Conservation (phyloP, 768 basidiomycete species). For the Royoungia palumana region DNA sequence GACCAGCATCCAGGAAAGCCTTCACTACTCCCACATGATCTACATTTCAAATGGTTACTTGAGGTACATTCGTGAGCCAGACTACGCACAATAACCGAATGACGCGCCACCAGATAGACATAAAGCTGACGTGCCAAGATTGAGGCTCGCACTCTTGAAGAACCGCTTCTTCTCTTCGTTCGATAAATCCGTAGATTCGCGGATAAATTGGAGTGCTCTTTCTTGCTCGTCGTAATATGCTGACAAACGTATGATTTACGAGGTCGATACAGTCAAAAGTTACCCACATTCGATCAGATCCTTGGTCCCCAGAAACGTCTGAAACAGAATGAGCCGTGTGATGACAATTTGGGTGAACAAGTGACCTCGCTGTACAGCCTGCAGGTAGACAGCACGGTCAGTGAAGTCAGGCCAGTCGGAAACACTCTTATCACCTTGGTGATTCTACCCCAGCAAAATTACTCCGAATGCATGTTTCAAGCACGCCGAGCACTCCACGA, state of each 20-base stretch:
- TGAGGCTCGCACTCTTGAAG: slow-evolving; percentile 85
- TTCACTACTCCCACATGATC: slow-evolving; percentile 90
- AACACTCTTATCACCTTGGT: slow-evolving; percentile 47
- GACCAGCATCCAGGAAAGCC: slow-evolving; percentile 82
- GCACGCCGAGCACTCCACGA: slow-evolving; percentile 80
- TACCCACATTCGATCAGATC: slow-evolving; percentile 75
- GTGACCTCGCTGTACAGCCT: slow-evolving; percentile 85
- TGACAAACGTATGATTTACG: slow-evolving; percentile 28
- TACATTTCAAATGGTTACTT: slow-evolving; percentile 27
- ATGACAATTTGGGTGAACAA: neutral
- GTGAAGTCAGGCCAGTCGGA: neutral
- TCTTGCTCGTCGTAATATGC: slow-evolving; percentile 82
- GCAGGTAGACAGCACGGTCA: slow-evolving; percentile 6
- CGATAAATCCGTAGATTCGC: slow-evolving; percentile 67
- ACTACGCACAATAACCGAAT: slow-evolving; percentile 82
- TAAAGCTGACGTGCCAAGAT: slow-evolving; percentile 86
- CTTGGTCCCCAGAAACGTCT: slow-evolving; percentile 95
- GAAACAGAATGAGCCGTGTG: slow-evolving; percentile 13
- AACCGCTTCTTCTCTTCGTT: slow-evolving; percentile 89
- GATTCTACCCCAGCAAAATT: slow-evolving; percentile 96
- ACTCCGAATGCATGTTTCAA: slow-evolving; percentile 85
- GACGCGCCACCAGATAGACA: slow-evolving; percentile 96
- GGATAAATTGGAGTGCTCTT: slow-evolving; percentile 69
- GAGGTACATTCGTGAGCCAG: neutral
- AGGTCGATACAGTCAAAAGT: neutral